A percentile compares a stretch with the other conserved stretches of the same genome.
phyloP scores from a whole-genome alignment of 352 stramenopile species.

The Phytophthora pistaciae region DNA sequence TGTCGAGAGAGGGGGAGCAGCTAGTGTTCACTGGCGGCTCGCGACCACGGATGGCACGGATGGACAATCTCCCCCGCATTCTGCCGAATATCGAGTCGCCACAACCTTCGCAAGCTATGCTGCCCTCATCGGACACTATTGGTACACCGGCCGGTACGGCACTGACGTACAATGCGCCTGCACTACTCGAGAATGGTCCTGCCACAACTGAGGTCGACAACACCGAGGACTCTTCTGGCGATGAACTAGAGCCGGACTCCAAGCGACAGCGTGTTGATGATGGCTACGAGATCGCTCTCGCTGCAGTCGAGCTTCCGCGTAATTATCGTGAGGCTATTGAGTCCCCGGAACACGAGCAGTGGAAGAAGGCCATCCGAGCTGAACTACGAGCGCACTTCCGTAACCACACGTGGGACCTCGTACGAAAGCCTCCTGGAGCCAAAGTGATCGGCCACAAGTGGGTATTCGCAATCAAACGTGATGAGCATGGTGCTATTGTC shows the following conservation, averaged over 20 bases:
- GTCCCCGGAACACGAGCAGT: slow-evolving; percentile 13
- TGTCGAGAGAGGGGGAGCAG: slow-evolving; percentile 4
- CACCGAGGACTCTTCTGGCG: background rate
- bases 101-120: background rate
- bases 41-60: background rate
- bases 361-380: slow-evolving; percentile 12
- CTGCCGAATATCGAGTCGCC: background rate
- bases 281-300: slow-evolving; percentile 7
- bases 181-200: background rate
- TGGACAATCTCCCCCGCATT: background rate
- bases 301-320: slow-evolving; percentile 9
- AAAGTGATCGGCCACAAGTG: slow-evolving; percentile 19
- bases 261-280: slow-evolving; percentile 9
- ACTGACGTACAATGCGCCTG: background rate
- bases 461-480: slow-evolving; percentile 26
- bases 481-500: slow-evolving; percentile 21
- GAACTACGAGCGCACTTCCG: slow-evolving; percentile 7
- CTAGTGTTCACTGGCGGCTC: slow-evolving; percentile 1
- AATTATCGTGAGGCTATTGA: slow-evolving; percentile 18
- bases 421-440: background rate
- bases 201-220: background rate
- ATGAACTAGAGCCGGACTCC: slow-evolving; percentile 1
- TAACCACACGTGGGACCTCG: slow-evolving; percentile 28
- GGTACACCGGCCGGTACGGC: too few species aligned
- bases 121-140: background rate